phyloP scores from a whole-genome alignment of 2,329 filamentous ascomycete genomes.

The Aspergillus costaricaensis region DNA sequence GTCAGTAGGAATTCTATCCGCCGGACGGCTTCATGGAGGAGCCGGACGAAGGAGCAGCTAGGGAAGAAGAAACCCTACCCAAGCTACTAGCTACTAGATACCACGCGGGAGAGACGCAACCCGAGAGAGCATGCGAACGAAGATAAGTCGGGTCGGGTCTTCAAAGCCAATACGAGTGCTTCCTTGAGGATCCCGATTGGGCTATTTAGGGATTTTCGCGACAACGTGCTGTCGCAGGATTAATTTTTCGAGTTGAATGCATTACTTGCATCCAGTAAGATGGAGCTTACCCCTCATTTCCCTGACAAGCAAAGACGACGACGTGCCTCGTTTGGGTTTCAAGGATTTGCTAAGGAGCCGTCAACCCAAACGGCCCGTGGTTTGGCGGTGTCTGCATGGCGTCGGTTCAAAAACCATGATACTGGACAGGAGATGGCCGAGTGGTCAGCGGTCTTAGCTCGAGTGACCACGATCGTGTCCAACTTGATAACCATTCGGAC shows the following conservation, averaged over 20 bases:
- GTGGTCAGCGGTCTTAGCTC: slow-evolving; percentile 9
- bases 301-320: neutral
- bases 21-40: neutral
- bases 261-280: slow-evolving; percentile 2
- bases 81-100: neutral
- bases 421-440: neutral
- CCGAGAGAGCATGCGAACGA: slow-evolving; percentile 6
- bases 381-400: slow-evolving; percentile 22
- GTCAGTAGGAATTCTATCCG: no score
- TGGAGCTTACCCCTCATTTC: slow-evolving; percentile 3
- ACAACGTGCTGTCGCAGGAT: slow-evolving; percentile 2
- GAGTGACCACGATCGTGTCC: slow-evolving; percentile 29
- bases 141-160: slow-evolving; percentile 1
- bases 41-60: neutral
- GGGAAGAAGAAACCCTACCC: neutral
- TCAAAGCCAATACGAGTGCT: neutral
- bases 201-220: neutral
- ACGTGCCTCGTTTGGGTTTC: neutral
- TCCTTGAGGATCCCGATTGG: neutral
- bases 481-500: slow-evolving; percentile 36
- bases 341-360: neutral
- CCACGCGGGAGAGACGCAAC: slow-evolving; percentile 18
- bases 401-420: slow-evolving; percentile 1
- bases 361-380: slow-evolving; percentile 8
- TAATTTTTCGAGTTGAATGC: neutral